A percentile compares a stretch with the other conserved stretches of the same genome.
These are phyloP conservation scores for Psilocybe subaeruginosa DNA, from an alignment of 768 basidiomycete genomes.

Conservation along the genomic window DNA sequence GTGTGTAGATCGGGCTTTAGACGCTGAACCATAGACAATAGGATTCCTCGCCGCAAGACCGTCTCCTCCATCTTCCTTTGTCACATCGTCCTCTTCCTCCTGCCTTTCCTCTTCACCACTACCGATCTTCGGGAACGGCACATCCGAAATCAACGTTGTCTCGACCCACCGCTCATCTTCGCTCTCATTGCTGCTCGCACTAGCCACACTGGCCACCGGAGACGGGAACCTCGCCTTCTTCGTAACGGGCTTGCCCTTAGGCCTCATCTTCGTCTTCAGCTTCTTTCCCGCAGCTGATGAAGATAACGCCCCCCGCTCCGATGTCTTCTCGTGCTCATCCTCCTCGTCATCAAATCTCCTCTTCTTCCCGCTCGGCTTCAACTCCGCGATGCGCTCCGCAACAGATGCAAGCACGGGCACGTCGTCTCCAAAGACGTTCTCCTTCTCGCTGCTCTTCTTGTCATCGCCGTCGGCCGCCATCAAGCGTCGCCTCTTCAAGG, in stretches of 20 bases:
- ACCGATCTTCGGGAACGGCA: conserved; percentile 14
- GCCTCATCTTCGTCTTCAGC: conserved; percentile 24
- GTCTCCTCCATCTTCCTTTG: neutral
- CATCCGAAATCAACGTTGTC: conserved; percentile 1
- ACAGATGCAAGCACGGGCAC: conserved; percentile 37
- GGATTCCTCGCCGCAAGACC: neutral
- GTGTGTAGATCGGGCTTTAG: neutral
- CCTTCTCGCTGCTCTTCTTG: conserved; percentile 58
- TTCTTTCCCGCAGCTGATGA: conserved; percentile 16
- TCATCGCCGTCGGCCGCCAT: conserved; percentile 27
- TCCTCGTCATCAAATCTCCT: conserved; percentile 42
- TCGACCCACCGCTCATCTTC: conserved; percentile 34
- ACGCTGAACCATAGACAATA: neutral
- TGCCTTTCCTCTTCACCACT: neutral
- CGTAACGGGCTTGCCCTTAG: conserved; percentile 6
- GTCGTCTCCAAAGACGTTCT: conserved; percentile 42
- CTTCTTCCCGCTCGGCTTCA: conserved; percentile 32
- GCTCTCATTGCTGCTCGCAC: conserved; percentile 28
- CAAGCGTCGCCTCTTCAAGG: conserved; percentile 33
- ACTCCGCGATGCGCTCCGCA: conserved; percentile 45
- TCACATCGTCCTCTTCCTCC: neutral
- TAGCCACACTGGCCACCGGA: conserved; percentile 8
- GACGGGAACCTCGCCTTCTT: conserved; percentile 7
- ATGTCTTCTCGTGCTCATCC: conserved; percentile 28
- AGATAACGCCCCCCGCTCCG: conserved; percentile 10